Evolutionary conservation across 768 basidiomycete genomes (phyloP), one percentile per base, ranked within the genome.

Genomic region (Lentinula guzmanii): DNA sequence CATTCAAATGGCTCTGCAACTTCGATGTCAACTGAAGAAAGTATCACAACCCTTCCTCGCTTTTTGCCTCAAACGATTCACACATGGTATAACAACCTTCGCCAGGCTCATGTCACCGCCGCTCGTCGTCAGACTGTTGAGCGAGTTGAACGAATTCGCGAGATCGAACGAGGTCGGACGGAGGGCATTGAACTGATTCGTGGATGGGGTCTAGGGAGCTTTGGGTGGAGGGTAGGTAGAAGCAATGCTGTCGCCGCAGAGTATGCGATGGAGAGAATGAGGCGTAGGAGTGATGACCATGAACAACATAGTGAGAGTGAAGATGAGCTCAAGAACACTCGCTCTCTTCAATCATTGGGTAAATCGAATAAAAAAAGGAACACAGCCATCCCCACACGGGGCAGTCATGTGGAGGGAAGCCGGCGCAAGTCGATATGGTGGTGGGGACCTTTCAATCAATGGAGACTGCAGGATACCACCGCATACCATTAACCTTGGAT

Each of bases 181-280:
- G 46, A 59, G 11, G 18, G 58, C 16, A 11, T 8, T 65, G 62
- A 71, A 71, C 37, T 69, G 68, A 3, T 69, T 70, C 53, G 41
- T 67, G 89, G 88, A 1, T 92, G 91, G 90, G 89, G 87, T 0
- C 72, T 92, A 54, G 90, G 91, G 2, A 86, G 84, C 62, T 90
- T 86, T 71, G 86, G 81, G 9, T 67, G 84, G 69, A 71, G 71
- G 63, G 65, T 66, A 21, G 51, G 62, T 43, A 67, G 58, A 62
- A 45, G 70, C 61, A 61, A 66, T n/a, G 55, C 43, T 50, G 65
- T 61, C 37, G 62, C 65, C 31, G 37, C 13, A 13, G 53, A 39
- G 13, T 61, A 62, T 21, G 64, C 61, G 45, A 61, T 35, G 45
- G 62, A 64, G 61, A 52, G 51, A n/a, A 35, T 52, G 51, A 60